Evolutionary conservation across 306 rosid species (phyloP), one percentile per base, ranked within the genome.

Genomic region (Benincasa hispida): DNA sequence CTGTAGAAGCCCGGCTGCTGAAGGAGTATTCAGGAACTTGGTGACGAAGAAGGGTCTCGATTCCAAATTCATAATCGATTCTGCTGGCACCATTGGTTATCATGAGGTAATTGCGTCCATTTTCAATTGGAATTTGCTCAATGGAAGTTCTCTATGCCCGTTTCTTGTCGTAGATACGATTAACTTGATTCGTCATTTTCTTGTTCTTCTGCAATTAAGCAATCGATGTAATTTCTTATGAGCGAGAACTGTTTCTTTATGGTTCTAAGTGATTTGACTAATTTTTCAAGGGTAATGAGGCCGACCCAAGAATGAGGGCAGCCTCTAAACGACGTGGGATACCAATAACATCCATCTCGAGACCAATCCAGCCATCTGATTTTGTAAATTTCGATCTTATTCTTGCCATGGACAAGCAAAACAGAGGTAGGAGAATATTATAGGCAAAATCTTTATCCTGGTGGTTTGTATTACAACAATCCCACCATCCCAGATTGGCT

Each of bases 1-100:
- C 28, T 91, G 97, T 79, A 84, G 97, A 67, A 94, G 97, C 91
- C 96, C 95, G n/a, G 92, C 96, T 72, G 97, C 92, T 3, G 96
- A 92, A 84, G 98, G 97, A 3, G 93, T 94, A 74, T 94, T 94
- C 85, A 85, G 84, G 21, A 85, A 94, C 79, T 84, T 91, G 82
- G 95, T 94, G 55, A 84, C 79, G 60, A 87, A 86, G 82, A 90
- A 81, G 78, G 93, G 82, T 76, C 74, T 90, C 48, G 82, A 85
- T 78, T 88, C 91, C 48, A 82, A 84, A 42, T 86, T 91, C 84
- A 80, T 27, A 35, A 87, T 89, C 72, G 97, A 94, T 79, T 92
- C 96, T 48, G 93, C 96, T 53, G 98, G 97, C 73, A 94, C 96
- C 80, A 90, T 94, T 74, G 0, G 74, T 85, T 94, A 91, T 75